Conservation (phyloP, 2,329 filamentous ascomycete genomes). For the Pseudopithomyces chartarum region DNA sequence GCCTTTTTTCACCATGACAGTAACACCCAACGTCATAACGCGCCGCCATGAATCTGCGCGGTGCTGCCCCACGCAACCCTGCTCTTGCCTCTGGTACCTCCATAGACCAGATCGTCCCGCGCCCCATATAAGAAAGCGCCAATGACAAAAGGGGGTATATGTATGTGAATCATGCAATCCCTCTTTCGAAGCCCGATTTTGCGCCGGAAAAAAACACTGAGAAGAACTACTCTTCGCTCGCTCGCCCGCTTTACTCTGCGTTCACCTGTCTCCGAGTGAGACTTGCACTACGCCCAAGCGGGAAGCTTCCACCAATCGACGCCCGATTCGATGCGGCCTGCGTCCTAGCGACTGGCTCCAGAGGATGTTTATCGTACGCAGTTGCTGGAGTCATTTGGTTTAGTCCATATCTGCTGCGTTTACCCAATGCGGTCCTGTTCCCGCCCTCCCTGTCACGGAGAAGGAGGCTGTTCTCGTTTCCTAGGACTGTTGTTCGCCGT, state of each 20-base stretch:
- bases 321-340: constrained; percentile 35
- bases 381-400: constrained; percentile 38
- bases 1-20: no score
- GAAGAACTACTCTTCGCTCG: constrained; percentile 16
- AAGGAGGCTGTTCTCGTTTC: constrained; percentile 34
- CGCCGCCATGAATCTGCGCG: no score
- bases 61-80: no score
- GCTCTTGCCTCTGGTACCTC: no score
- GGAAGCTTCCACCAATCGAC: constrained; percentile 32
- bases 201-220: constrained; percentile 6
- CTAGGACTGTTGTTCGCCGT: constrained; percentile 37
- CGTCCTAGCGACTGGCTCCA: constrained; percentile 27
- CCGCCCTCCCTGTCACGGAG: constrained; percentile 25
- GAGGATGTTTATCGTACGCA: constrained; percentile 36
- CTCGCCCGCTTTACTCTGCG: constrained; percentile 35
- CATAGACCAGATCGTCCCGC: no score
- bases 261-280: constrained; percentile 36
- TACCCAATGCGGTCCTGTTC: neutral
- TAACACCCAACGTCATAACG: no score
- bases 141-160: constrained; percentile 1
- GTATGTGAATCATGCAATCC: neutral
- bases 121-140: neutral
- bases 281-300: constrained; percentile 35
- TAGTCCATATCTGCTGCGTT: constrained; percentile 32
- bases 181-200: neutral